phyloP scores from a whole-genome alignment of 495 filamentous ascomycete genomes.

The Paragyromitra xinjiangensis region DNA sequence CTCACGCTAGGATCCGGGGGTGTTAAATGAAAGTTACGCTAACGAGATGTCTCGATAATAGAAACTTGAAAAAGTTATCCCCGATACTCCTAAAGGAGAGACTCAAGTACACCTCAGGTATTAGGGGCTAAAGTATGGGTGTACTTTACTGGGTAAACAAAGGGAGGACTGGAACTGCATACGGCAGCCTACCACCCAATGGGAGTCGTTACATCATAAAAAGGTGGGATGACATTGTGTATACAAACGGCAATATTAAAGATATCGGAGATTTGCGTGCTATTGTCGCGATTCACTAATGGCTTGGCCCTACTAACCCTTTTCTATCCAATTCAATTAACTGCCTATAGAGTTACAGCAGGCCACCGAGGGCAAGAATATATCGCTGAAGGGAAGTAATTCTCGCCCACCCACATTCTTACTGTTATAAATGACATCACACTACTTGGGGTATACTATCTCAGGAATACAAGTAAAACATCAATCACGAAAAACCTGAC shows the following conservation, averaged over 20 bases:
- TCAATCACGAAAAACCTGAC: neutral
- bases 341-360: neutral
- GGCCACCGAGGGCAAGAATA: neutral
- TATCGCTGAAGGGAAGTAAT: neutral
- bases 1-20: neutral
- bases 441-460: neutral
- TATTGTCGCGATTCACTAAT: neutral
- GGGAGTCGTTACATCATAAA: constrained; percentile 5
- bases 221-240: constrained; percentile 40
- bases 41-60: constrained; percentile 25
- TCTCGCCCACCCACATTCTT: neutral
- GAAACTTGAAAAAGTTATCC: constrained; percentile 67
- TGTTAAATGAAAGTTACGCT: constrained; percentile 17
- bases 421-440: neutral
- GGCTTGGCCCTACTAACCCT: neutral
- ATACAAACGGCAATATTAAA: constrained; percentile 50
- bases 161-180: constrained; percentile 3
- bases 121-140: constrained; percentile 13
- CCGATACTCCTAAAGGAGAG: constrained; percentile 78
- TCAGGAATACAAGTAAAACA: neutral
- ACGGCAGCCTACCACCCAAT: neutral
- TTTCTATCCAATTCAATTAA: neutral
- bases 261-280: constrained; percentile 43
- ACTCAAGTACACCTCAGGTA: constrained; percentile 77
- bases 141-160: constrained; percentile 34